Percentiles rank a stretch among this genome's conserved stretches.
Evolutionary conservation across 306 rosid species (phyloP).

Genomic region (Malus fusca): DNA sequence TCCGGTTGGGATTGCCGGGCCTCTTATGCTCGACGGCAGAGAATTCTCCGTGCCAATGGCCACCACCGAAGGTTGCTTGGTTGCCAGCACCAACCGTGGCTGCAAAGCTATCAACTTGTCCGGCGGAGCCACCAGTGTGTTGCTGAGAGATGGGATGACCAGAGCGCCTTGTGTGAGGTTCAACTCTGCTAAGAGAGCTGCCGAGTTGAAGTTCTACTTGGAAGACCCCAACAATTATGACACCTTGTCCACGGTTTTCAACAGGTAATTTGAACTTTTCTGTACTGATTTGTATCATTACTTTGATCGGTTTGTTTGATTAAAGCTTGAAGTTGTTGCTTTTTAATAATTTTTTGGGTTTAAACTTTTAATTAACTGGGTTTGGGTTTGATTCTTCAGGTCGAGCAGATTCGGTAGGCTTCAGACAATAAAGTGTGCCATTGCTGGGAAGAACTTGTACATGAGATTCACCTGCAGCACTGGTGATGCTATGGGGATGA

Average conservation of each 20-base stretch:
- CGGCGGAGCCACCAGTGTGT: conserved; percentile 63
- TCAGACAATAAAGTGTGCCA: conserved; percentile 42
- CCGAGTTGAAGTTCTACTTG: conserved; percentile 59
- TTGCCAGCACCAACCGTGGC: conserved; percentile 87
- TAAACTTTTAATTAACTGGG: not conserved
- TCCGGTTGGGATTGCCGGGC: conserved; percentile 92
- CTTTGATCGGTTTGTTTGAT: not conserved
- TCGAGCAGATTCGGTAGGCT: conserved; percentile 79
- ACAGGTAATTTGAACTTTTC: conserved; percentile 31
- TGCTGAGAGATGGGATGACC: conserved; percentile 76
- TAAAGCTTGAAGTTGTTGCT: not conserved
- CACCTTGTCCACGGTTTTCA: conserved; percentile 52
- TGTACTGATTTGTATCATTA: not conserved
- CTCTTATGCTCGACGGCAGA: conserved; percentile 56
- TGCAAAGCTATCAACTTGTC: conserved; percentile 72
- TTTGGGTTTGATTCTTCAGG: conserved; percentile 20
- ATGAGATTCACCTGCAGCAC: conserved; percentile 73
- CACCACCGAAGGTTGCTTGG: conserved; percentile 80
- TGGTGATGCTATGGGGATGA: conserved; percentile 98
- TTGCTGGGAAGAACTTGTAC: conserved; percentile 79
- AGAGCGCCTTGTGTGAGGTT: conserved; percentile 88
- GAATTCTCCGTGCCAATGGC: conserved; percentile 87
- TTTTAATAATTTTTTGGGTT: not conserved
- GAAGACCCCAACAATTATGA: conserved; percentile 64
- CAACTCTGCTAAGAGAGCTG: conserved; percentile 55